Conservation (phyloP, 352 stramenopile genomes). For the Phytophthora boehmeriae region DNA sequence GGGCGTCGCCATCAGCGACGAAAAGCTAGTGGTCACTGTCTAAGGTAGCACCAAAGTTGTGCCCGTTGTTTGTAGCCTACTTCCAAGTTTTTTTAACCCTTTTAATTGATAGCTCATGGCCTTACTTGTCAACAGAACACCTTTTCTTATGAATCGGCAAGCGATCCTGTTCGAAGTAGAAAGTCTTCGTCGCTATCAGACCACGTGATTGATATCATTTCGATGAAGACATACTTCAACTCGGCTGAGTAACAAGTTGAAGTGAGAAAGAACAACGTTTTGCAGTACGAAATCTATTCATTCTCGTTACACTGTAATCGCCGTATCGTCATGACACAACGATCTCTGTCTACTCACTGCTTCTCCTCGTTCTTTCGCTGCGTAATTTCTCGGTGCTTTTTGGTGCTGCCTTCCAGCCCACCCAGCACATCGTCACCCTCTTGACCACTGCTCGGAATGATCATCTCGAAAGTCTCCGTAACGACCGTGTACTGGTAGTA, state of each 20-base stretch:
- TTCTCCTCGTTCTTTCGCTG: conserved; percentile 20
- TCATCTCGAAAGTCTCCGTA: conserved; percentile 40
- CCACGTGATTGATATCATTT: conserved; percentile 14
- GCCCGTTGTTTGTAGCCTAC: conserved; percentile 18
- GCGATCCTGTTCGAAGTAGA: too few species aligned
- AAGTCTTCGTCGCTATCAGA: not conserved
- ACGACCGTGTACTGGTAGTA: conserved; percentile 44
- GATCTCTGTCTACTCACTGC: conserved; percentile 13
- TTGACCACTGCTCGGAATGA: conserved; percentile 34
- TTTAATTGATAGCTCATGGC: too few species aligned
- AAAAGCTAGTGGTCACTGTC: conserved; percentile 66
- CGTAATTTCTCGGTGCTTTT: conserved; percentile 31
- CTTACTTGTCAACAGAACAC: too few species aligned
- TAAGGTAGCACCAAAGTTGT: conserved; percentile 19
- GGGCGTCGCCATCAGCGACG: conserved; percentile 63
- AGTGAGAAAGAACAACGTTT: too few species aligned
- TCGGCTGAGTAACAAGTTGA: not conserved
- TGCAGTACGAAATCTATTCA: conserved; percentile 10
- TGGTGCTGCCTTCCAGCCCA: conserved; percentile 32
- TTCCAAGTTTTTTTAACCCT: conserved; percentile 2
- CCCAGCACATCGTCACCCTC: conserved; percentile 28
- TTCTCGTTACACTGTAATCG: not conserved
- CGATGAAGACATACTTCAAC: conserved; percentile 7
- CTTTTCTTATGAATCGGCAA: too few species aligned
- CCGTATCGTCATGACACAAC: not conserved